Evolutionary conservation across 1,284 basidiomycete species (phyloP).

Genomic region (Amylostereum chailletii): DNA sequence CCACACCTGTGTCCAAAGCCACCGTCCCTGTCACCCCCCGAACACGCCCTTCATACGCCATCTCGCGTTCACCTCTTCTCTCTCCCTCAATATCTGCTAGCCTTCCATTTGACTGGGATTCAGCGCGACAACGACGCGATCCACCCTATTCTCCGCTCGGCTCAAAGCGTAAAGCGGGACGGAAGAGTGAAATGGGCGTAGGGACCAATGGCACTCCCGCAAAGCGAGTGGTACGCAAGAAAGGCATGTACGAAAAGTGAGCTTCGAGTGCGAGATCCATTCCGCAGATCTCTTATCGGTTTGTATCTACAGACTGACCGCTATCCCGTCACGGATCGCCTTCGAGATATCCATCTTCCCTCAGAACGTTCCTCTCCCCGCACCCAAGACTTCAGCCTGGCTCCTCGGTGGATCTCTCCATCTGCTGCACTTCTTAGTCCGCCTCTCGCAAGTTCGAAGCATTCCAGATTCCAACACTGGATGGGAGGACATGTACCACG

Average conservation of each 20-base stretch:
- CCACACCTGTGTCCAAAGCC: conserved; percentile 15
- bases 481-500: conserved; percentile 71
- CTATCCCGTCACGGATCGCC: conserved; percentile 59
- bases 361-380: conserved; percentile 63
- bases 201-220: conserved; percentile 29
- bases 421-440: conserved; percentile 53
- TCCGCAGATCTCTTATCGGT: background rate
- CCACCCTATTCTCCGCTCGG: conserved; percentile 61
- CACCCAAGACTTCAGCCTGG: conserved; percentile 53
- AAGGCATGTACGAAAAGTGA: conserved; percentile 51
- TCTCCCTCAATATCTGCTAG: conserved; percentile 66
- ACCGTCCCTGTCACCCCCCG: conserved; percentile 15
- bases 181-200: conserved; percentile 33
- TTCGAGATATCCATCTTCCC: conserved; percentile 71
- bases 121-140: conserved; percentile 52
- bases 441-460: conserved; percentile 47
- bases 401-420: conserved; percentile 60
- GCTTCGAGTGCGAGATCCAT: conserved; percentile 5
- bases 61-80: conserved; percentile 37
- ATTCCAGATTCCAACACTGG: conserved; percentile 57
- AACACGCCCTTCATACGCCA: conserved; percentile 14
- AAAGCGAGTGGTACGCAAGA: conserved; percentile 53
- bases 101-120: conserved; percentile 76
- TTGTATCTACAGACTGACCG: conserved; percentile 33
- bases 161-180: conserved; percentile 26